Evolutionary conservation across 2,329 filamentous ascomycete genomes (phyloP), one percentile per base, ranked within the genome.

Genomic region (Phaeoacremonium minimum): DNA sequence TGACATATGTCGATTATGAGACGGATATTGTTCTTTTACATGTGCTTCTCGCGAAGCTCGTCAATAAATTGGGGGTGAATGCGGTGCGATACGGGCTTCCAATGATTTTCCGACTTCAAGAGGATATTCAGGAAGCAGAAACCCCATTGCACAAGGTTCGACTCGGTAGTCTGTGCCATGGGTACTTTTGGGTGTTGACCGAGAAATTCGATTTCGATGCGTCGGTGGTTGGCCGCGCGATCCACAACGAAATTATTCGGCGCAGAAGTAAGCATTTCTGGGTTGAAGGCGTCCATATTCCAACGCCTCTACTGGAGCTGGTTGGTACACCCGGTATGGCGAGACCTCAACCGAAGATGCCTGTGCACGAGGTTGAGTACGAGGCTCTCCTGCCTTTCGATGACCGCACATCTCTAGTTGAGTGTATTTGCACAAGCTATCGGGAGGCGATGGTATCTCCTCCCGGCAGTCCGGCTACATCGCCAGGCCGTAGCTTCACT

Each of bases 21-120:
- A 71, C 78, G 1, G 88, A 95, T 48, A 74, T 94, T 18, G 64
- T 87, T 18, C 63, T 94, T 12, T 67, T 95, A 7, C 88, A 95
- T 52, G 69, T 88, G 4, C 70, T 96, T 9, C 72, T 95, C 26
- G 69, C 78, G 9, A 86, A 77, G 37, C 69, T 95, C n/a, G 75
- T 88, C 7, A 72, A 79, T 40, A 81, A 80, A 38, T 71, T 96
- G 1, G 90, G 91, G 4, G 79, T 95, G 34, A 95, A 96, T 55
- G 85, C 87, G 13, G 76, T 76, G 5, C 77, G 83, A 40, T 84
- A 77, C 49, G 88, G 89, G 1, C 61, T 96, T 26, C 88, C 90
- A 3, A 95, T 96, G 89, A 75, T 95, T 9, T 80, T 94, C 57
- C 78, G 85, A 31, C 72, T 97, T 2, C 90, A 96, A 57, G 87